A percentile compares a stretch with the other conserved stretches of the same genome.
Evolutionary conservation across 495 filamentous ascomycete genomes (phyloP).

Genomic region (Hypomontagnella submonticulosa): DNA sequence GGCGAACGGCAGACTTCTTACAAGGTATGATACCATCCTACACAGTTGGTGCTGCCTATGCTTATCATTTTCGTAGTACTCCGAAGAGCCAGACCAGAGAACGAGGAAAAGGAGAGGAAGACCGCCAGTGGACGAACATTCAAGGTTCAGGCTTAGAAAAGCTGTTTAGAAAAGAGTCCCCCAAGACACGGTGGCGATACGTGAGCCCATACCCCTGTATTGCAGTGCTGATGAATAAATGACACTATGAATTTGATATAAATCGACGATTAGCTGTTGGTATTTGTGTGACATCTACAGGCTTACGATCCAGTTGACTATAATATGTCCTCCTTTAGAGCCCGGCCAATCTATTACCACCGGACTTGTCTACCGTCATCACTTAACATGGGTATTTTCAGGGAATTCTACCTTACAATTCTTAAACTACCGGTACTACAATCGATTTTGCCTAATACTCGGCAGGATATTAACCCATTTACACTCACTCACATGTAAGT

Average conservation of each 20-base stretch:
- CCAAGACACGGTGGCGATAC: not conserved
- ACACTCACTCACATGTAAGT: too few species aligned
- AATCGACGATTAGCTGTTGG: not conserved
- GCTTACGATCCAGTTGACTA: not conserved
- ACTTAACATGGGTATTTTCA: too few species aligned
- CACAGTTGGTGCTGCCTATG: conserved; percentile 44
- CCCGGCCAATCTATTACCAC: too few species aligned
- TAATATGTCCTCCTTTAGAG: not conserved
- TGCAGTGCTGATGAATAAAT: conserved; percentile 24
- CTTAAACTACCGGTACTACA: too few species aligned
- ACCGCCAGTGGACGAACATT: conserved; percentile 97
- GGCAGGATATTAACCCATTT: too few species aligned
- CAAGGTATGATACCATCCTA: conserved; percentile 70
- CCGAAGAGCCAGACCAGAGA: conserved; percentile 90
- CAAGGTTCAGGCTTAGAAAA: conserved; percentile 64
- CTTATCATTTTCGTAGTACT: conserved; percentile 67
- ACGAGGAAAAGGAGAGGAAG: conserved; percentile 97
- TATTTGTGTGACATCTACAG: not conserved
- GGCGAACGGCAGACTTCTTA: conserved; percentile 96
- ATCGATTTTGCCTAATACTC: too few species aligned
- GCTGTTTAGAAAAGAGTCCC: not conserved
- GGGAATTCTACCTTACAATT: too few species aligned
- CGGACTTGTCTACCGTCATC: too few species aligned
- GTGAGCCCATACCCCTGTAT: conserved; percentile 10
- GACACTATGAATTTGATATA: conserved; percentile 19